Conservation (phyloP, 495 filamentous ascomycete genomes). For the Astrocystis sublimbata region DNA sequence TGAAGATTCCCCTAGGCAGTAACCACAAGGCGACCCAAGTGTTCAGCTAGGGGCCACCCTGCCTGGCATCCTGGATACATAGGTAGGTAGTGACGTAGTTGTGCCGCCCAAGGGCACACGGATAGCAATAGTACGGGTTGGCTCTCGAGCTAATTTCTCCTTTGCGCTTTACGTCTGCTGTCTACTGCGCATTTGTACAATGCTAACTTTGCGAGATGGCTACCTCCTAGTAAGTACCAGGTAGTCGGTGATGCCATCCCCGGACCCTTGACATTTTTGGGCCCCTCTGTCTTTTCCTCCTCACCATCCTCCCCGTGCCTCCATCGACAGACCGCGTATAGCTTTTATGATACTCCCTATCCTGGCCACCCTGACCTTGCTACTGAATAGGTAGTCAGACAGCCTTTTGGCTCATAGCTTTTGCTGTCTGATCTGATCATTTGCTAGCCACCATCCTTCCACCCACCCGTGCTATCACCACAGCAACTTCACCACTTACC, state of each 20-base stretch:
- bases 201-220: conserved; percentile 11
- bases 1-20: neutral
- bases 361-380: neutral
- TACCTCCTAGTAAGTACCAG: too few species aligned
- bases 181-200: neutral
- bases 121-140: conserved; percentile 2
- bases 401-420: neutral
- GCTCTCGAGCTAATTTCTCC: conserved; percentile 7
- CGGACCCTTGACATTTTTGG: conserved; percentile 10
- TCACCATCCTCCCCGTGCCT: neutral
- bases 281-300: neutral
- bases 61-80: neutral
- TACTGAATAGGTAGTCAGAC: neutral
- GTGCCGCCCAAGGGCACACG: conserved; percentile 20
- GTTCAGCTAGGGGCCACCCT: neutral
- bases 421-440: neutral
- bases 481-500: conserved; percentile 14
- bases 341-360: neutral
- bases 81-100: conserved; percentile 19
- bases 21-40: too few species aligned
- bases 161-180: neutral
- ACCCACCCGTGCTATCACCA: conserved; percentile 9
- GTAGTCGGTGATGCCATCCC: conserved; percentile 15
- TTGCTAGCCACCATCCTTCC: neutral
- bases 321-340: neutral